These are phyloP conservation scores for Fusarium setosum DNA, from an alignment of 2,329 filamentous ascomycete species.

Conservation along the genomic window DNA sequence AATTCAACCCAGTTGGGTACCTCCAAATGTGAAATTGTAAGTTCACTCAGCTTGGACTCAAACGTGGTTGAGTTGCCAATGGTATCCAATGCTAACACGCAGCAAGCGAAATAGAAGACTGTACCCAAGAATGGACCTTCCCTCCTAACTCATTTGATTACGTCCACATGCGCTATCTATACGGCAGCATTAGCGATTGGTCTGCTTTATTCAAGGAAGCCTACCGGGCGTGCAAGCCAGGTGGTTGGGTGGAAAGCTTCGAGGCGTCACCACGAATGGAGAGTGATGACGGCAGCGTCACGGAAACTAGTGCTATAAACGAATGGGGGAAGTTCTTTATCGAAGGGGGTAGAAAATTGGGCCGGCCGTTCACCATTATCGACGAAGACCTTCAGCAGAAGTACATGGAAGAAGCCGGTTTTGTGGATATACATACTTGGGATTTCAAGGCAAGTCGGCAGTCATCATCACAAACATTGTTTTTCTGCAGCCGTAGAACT, in stretches of 20 bases:
- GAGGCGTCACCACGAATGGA: not conserved
- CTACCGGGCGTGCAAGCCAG: not conserved
- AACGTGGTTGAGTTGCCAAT: too few species aligned
- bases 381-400: constrained; percentile 6
- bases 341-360: not conserved
- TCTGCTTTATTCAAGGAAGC: not conserved
- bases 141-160: not conserved
- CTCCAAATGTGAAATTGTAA: constrained; percentile 1
- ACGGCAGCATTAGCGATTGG: not conserved
- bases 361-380: not conserved
- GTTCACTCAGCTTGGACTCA: too few species aligned
- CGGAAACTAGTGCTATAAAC: constrained; percentile 1
- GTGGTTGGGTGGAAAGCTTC: not conserved
- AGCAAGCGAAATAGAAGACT: too few species aligned
- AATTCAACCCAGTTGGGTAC: not conserved
- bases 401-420: constrained; percentile 6
- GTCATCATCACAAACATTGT: rapidly evolving
- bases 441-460: not conserved
- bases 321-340: constrained; percentile 10
- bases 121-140: not conserved
- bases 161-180: not conserved
- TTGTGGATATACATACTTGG: not conserved
- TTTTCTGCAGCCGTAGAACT: rapidly evolving
- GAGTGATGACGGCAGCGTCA: constrained; percentile 3
- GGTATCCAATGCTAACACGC: too few species aligned